Evolutionary conservation across 1,284 basidiomycete species (phyloP), one percentile per base, ranked within the genome.

Genomic region (Cronartium ribicola): DNA sequence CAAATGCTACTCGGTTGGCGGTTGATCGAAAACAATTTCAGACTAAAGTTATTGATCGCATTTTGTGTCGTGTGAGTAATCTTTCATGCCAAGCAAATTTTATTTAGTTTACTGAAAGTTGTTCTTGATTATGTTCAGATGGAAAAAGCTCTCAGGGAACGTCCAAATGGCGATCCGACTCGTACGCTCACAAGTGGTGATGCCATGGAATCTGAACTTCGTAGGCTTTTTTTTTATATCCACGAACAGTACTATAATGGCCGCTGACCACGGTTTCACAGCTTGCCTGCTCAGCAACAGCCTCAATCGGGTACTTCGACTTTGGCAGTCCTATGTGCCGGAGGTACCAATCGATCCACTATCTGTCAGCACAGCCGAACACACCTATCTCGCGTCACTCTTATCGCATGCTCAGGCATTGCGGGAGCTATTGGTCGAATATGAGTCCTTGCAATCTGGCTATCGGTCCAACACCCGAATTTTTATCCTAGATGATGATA

Each of bases 261-360:
- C 29, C 29, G 17, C 51, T 55, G n/a, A 55, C 29, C 51, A 55
- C 51, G n/a, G n/a, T 55, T n/a, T 55, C 13, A 55, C 29, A 55
- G 51, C 14, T 55, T 29, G n/a, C n/a, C 51, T 55, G 7, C 51
- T 55, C 29, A 29, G 14, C 11, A 55, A 29, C 29, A 29, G n/a
- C 29, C 51, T 55, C 48, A 29, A 29, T 39, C 71, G 71, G 22
- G 71, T 64, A 43, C 11, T 66, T 29, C 36, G 29, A 37, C 39
- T 73, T 29, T 73, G 71, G 71, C 41, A n/a, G n/a, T 41, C 62
- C 37, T 73, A 73, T 43, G 43, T 73, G n/a, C 63, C 71, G 20
- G 71, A 73, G 20, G 43, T 73, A 39, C 71, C 71, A 14, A 73
- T 73, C 14, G 71, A 73, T 57, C 71, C 71, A 13, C 37, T 73